These are phyloP conservation scores for Suillus lakei DNA, from an alignment of 768 basidiomycete species.

Conservation along the genomic window DNA sequence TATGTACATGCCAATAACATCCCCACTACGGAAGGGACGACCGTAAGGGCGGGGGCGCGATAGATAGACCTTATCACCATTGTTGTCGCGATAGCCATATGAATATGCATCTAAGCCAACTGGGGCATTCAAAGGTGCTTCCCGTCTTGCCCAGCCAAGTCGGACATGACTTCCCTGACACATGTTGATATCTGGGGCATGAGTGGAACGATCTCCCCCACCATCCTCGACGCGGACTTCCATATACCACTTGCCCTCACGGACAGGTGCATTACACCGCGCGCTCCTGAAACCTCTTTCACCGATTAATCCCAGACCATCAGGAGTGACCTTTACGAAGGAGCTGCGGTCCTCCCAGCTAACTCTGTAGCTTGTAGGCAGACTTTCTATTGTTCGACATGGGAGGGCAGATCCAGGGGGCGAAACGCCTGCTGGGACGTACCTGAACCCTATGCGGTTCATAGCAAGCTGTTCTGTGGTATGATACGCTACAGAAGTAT, in stretches of 20 bases:
- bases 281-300: conserved; percentile 92
- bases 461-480: conserved; percentile 73
- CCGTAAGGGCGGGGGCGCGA: conserved; percentile 85
- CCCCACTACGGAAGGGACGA: conserved; percentile 72
- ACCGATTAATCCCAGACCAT: conserved; percentile 76
- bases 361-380: conserved; percentile 70
- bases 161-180: conserved; percentile 82
- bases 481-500: conserved; percentile 54
- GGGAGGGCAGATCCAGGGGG: conserved; percentile 58
- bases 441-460: conserved; percentile 81
- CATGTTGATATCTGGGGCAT: conserved; percentile 48
- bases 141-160: conserved; percentile 90
- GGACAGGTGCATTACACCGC: conserved; percentile 85
- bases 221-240: conserved; percentile 83
- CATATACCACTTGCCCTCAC: conserved; percentile 93
- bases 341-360: conserved; percentile 93
- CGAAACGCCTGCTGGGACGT: conserved; percentile 78
- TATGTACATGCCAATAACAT: conserved; percentile 94
- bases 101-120: conserved; percentile 94
- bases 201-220: conserved; percentile 58
- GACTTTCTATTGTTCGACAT: conserved; percentile 82
- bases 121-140: conserved; percentile 92
- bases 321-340: conserved; percentile 77
- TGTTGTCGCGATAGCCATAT: conserved; percentile 90
- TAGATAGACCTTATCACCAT: conserved; percentile 88